Percentiles rank a stretch among this genome's conserved stretches.
Evolutionary conservation across 306 rosid species (phyloP).

Genomic region (Rosa lucieae): DNA sequence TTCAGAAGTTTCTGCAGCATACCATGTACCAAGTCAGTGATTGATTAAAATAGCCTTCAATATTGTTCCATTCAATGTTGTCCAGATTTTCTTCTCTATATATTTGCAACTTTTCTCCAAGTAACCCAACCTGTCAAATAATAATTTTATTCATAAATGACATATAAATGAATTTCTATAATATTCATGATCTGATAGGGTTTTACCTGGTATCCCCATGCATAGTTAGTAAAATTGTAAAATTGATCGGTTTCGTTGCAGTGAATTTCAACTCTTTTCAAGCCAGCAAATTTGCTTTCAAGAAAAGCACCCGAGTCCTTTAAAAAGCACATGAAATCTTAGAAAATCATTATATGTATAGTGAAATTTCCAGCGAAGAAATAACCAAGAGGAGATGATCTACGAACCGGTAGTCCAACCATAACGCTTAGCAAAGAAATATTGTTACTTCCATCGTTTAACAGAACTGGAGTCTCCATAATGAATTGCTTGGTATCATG

Average conservation of each 20-base stretch:
- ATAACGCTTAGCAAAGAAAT: constrained; percentile 62
- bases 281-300: constrained; percentile 63
- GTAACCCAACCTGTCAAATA: constrained; percentile 47
- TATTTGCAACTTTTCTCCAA: constrained; percentile 52
- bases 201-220: constrained; percentile 69
- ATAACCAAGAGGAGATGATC: not conserved
- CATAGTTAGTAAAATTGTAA: constrained; percentile 42
- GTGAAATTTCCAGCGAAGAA: not conserved
- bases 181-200: not conserved
- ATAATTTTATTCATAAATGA: not conserved
- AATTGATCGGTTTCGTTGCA: constrained; percentile 37
- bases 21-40: constrained; percentile 71
- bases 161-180: not conserved
- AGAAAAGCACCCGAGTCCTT: constrained; percentile 82
- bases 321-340: not conserved
- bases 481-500: constrained; percentile 41
- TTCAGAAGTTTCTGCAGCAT: not conserved
- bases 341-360: not conserved
- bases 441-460: constrained; percentile 50
- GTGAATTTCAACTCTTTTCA: constrained; percentile 46
- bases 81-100: constrained; percentile 38
- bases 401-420: constrained; percentile 69
- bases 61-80: constrained; percentile 39
- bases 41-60: constrained; percentile 29
- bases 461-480: constrained; percentile 41